phyloP scores from a whole-genome alignment of 805 yeast genomes.

The Metschnikowia matae region DNA sequence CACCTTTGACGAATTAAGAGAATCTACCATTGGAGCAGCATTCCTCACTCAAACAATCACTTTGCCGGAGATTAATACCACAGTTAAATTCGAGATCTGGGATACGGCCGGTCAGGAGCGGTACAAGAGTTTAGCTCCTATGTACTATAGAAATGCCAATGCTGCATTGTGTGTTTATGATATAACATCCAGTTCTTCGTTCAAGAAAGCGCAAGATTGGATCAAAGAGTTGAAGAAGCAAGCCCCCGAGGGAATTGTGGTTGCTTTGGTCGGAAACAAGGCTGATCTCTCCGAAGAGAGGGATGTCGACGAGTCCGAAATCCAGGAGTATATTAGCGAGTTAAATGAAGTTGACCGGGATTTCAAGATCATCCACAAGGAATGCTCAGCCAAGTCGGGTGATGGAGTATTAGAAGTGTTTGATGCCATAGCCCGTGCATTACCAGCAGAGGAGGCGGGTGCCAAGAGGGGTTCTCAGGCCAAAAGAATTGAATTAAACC shows the following conservation, averaged over 20 bases:
- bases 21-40: slow-evolving; percentile 98
- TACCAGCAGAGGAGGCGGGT: slow-evolving; percentile 39
- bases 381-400: slow-evolving; percentile 44
- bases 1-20: slow-evolving; percentile 95
- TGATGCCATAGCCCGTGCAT: slow-evolving; percentile 36
- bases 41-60: slow-evolving; percentile 91
- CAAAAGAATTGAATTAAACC: slow-evolving; percentile 16
- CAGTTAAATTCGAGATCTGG: slow-evolving; percentile 91
- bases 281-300: slow-evolving; percentile 69
- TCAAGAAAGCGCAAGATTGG: slow-evolving; percentile 97
- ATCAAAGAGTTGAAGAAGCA: slow-evolving; percentile 93
- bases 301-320: slow-evolving; percentile 37
- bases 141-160: slow-evolving; percentile 96
- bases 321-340: slow-evolving; percentile 42
- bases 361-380: slow-evolving; percentile 27
- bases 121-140: slow-evolving; percentile 92
- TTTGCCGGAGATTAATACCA: slow-evolving; percentile 61
- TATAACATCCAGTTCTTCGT: slow-evolving; percentile 90
- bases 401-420: slow-evolving; percentile 42
- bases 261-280: slow-evolving; percentile 93
- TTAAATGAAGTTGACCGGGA: slow-evolving; percentile 16
- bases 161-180: slow-evolving; percentile 96
- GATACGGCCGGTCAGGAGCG: slow-evolving; percentile 99
- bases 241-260: slow-evolving; percentile 85
- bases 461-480: slow-evolving; percentile 10